Base-by-base conservation (phyloP, 1,139 yeast species). In the Casaregolazyma lundiana region DNA sequence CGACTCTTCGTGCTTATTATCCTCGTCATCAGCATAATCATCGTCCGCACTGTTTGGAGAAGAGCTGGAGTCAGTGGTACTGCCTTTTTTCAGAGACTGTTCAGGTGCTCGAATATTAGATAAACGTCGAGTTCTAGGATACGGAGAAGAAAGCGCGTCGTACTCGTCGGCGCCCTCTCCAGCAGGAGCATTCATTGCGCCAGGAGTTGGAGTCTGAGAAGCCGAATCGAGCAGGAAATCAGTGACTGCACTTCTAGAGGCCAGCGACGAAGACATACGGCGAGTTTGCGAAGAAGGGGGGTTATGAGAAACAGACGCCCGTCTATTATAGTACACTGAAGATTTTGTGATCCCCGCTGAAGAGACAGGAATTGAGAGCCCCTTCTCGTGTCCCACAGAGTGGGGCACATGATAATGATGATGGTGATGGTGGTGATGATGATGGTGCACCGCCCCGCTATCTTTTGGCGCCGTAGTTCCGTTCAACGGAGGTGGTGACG, bases 131-230 rank as follows among this genome's bases (percentile, higher is more conserved):
- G 55, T 37, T 11, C 57, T 50, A 29, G 38, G 24, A 44, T 53
- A 48, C 9, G 59, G 59, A 2, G 59, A 52, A 6, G 57, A 51
- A 19, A 56, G 48, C 29, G 48, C 39, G 15, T 56, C 60, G 41
- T 54, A 53, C 19, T 54, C 58, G 38, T 52, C 58, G 13, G 35
- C 32, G n/a, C 16, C 41, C 11, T n/a, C 40, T 16, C 38, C 36
- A 13, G 43, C 34, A 6, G 46, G 19, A 22, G 34, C 39, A 22
- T 35, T 35, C 19, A 49, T 32, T 21, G 48, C 30, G 19, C 35
- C 39, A 13, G 30, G 35, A 22, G 36, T 45, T 26, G 47, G 48
- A 35, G 35, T 41, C 18, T 51, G 45, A 3, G 39, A 21, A n/a
- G 26, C 43, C 7, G 30, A 24, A 4, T 42, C 45, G 29, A 53